phyloP scores from a whole-genome alignment of 305 asterid species.

The Plantago lanceolata region DNA sequence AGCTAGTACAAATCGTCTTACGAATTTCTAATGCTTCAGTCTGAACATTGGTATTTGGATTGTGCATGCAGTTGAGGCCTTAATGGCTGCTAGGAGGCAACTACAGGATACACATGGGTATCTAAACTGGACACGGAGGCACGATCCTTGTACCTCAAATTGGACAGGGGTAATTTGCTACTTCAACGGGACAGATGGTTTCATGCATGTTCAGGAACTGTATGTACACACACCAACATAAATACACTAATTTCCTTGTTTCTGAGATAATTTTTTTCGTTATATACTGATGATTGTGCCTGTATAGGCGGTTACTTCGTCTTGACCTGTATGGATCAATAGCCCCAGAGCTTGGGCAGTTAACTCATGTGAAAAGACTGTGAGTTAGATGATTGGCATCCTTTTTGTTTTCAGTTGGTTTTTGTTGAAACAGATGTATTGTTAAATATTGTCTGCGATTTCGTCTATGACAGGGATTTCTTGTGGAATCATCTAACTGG shows the following conservation, averaged over 20 bases:
- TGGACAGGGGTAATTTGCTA: slow-evolving; percentile 48
- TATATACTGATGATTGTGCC: too few species aligned
- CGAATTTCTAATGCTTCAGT: not conserved
- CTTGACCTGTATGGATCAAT: slow-evolving; percentile 45
- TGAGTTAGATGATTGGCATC: slow-evolving; percentile 33
- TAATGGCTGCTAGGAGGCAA: slow-evolving; percentile 35
- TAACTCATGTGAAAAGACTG: slow-evolving; percentile 37
- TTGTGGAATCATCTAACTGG: slow-evolving; percentile 59
- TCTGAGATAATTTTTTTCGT: too few species aligned
- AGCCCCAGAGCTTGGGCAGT: slow-evolving; percentile 60
- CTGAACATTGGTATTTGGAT: not conserved
- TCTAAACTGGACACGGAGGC: slow-evolving; percentile 43
- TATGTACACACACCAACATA: slow-evolving; percentile 18
- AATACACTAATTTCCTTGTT: not conserved
- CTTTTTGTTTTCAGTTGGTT: not conserved
- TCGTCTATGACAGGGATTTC: slow-evolving; percentile 41
- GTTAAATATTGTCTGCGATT: not conserved
- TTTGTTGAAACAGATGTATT: not conserved
- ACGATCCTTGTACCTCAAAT: slow-evolving; percentile 41
- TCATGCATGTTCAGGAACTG: slow-evolving; percentile 50
- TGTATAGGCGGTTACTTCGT: slow-evolving; percentile 41
- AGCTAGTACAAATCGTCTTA: not conserved
- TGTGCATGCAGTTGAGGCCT: slow-evolving; percentile 35
- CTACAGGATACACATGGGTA: slow-evolving; percentile 33
- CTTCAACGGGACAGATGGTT: slow-evolving; percentile 33